Conservation (phyloP, 2,329 filamentous ascomycete genomes). For the Penicillium sp. region DNA sequence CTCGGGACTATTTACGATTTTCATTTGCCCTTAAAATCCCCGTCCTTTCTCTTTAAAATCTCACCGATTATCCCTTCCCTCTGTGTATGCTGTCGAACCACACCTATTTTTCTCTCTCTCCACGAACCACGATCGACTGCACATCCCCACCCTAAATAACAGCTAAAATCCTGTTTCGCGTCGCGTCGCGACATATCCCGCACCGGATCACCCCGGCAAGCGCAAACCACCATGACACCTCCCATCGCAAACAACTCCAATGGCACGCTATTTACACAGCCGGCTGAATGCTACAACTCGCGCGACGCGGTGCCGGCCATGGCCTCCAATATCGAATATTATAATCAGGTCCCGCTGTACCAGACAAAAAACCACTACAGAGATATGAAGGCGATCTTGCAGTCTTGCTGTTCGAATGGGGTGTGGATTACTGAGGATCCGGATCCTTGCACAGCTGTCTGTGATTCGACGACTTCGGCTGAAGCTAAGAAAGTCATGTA, state of each 20-base stretch:
- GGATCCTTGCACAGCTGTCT: constrained; percentile 17
- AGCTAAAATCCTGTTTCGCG: not conserved
- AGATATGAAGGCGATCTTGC: constrained; percentile 10
- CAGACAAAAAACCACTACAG: constrained; percentile 3
- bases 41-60: not conserved
- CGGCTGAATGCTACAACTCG: constrained; percentile 10
- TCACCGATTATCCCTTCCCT: not conserved
- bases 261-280: constrained; percentile 9
- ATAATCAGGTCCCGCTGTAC: constrained; percentile 19
- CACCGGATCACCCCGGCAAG: not conserved
- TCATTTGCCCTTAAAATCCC: not conserved
- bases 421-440: constrained; percentile 17
- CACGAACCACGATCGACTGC: not conserved
- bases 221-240: not conserved
- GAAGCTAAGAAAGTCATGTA: constrained; percentile 13
- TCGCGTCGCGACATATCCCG: not conserved
- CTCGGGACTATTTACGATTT: not conserved
- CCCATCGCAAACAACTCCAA: not conserved
- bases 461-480: constrained; percentile 7
- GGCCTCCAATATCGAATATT: constrained; percentile 2
- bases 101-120: not conserved
- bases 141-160: not conserved
- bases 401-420: constrained; percentile 10
- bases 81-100: not conserved
- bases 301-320: constrained; percentile 11